phyloP scores from a whole-genome alignment of 2,329 filamentous ascomycete species.

The Magnaporthales sp. region DNA sequence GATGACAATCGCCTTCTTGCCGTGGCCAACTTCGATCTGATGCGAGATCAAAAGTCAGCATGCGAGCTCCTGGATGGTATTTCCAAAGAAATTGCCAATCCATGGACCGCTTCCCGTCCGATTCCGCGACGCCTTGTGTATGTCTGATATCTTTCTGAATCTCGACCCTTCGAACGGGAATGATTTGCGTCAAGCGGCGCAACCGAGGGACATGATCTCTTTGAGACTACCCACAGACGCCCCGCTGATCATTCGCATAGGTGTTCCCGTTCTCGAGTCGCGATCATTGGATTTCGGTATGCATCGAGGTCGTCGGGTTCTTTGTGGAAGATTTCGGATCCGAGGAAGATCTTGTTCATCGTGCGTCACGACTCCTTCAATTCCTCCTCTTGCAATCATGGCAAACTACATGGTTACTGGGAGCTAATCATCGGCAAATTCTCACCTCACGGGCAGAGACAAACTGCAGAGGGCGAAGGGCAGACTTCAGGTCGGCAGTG shows the following conservation, averaged over 20 bases:
- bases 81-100: conserved; percentile 27
- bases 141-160: conserved; percentile 2
- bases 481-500: conserved; percentile 94
- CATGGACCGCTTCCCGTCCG: conserved; percentile 71
- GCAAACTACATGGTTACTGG: neutral
- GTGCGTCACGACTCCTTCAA: neutral
- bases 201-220: neutral
- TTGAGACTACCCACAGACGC: neutral
- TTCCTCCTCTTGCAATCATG: conserved; percentile 2
- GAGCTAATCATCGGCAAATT: conserved; percentile 24
- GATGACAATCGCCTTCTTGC: conserved; percentile 99
- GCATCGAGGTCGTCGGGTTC: conserved; percentile 3
- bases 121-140: conserved; percentile 37
- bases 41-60: conserved; percentile 60
- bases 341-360: neutral
- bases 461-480: conserved; percentile 96
- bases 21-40: conserved; percentile 99
- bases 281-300: conserved; percentile 8
- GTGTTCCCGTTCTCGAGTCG: conserved; percentile 5
- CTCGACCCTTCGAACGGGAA: conserved; percentile 4
- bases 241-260: neutral
- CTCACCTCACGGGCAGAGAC: conserved; percentile 99
- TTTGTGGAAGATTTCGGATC: neutral
- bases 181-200: neutral
- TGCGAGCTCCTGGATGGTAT: conserved; percentile 60